Evolutionary conservation across 805 yeast species (phyloP).

Genomic region (Kluyveromyces siamensis): DNA sequence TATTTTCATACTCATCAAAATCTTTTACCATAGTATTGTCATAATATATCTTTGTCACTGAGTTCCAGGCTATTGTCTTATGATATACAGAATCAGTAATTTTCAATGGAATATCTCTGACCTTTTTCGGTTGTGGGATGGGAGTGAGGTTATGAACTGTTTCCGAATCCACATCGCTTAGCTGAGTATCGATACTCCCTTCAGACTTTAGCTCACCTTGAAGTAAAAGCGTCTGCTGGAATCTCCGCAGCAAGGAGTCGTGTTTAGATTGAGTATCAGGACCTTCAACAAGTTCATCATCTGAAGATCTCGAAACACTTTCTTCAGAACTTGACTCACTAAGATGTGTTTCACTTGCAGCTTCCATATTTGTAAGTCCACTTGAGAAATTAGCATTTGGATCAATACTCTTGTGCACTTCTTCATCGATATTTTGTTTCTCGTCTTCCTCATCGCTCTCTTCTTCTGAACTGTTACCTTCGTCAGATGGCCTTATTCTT

Average conservation of each 20-base stretch:
- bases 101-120: slow-evolving; percentile 26
- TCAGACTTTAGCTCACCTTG: slow-evolving; percentile 19
- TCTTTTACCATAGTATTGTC: slow-evolving; percentile 20
- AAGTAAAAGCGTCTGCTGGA: slow-evolving; percentile 35
- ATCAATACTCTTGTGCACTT: slow-evolving; percentile 24
- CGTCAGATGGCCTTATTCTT: slow-evolving; percentile 4
- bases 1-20: slow-evolving; percentile 12
- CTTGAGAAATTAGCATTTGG: no score
- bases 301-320: not conserved
- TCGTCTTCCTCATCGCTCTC: slow-evolving; percentile 8
- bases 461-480: slow-evolving; percentile 3
- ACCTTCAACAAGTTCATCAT: slow-evolving; percentile 7
- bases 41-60: slow-evolving; percentile 21
- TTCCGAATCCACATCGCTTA: slow-evolving; percentile 14
- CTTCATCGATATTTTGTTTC: slow-evolving; percentile 28
- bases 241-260: slow-evolving; percentile 43
- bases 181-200: slow-evolving; percentile 8
- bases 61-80: slow-evolving; percentile 28
- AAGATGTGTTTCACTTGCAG: no score
- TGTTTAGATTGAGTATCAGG: slow-evolving; percentile 33
- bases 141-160: slow-evolving; percentile 50
- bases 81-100: slow-evolving; percentile 29
- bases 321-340: not conserved
- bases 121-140: slow-evolving; percentile 67
- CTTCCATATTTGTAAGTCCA: no score